phyloP scores from a whole-genome alignment of 2,329 filamentous ascomycete genomes.

The Fusarium sp. region DNA sequence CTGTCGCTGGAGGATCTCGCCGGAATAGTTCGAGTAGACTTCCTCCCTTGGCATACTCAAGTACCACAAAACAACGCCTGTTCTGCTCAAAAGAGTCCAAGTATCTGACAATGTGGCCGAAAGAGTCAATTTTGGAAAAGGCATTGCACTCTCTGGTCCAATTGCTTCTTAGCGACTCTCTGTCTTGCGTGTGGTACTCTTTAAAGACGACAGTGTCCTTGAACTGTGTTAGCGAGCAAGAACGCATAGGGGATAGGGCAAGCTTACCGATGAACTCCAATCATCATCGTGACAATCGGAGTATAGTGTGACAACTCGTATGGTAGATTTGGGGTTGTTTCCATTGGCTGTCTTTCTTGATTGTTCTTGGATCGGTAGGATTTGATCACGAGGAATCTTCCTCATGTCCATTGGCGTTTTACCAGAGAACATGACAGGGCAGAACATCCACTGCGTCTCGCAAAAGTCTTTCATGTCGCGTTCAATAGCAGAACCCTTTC shows the following conservation, averaged over 20 bases:
- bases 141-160: slow-evolving; percentile 2
- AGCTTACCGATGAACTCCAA: slow-evolving; percentile 2
- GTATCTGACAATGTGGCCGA: slow-evolving; percentile 18
- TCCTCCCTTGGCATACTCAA: slow-evolving; percentile 16
- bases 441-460: slow-evolving; percentile 26
- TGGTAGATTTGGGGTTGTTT: neutral
- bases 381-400: neutral
- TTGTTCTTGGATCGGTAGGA: slow-evolving; percentile 18
- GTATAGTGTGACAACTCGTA: slow-evolving; percentile 8
- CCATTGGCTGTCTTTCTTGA: neutral
- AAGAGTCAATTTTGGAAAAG: slow-evolving; percentile 8
- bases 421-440: slow-evolving; percentile 6
- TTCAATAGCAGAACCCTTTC: neutral
- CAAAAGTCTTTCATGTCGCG: neutral
- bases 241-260: no score
- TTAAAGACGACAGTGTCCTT: slow-evolving; percentile 29
- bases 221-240: neutral
- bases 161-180: no score
- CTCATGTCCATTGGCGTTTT: neutral
- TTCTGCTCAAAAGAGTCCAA: slow-evolving; percentile 31
- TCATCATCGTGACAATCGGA: slow-evolving; percentile 1
- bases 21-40: slow-evolving; percentile 18
- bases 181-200: slow-evolving; percentile 1
- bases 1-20: neutral
- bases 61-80: slow-evolving; percentile 6